Evolutionary conservation across 2,329 filamentous ascomycete species (phyloP).

Genomic region (Didymella pomorum): DNA sequence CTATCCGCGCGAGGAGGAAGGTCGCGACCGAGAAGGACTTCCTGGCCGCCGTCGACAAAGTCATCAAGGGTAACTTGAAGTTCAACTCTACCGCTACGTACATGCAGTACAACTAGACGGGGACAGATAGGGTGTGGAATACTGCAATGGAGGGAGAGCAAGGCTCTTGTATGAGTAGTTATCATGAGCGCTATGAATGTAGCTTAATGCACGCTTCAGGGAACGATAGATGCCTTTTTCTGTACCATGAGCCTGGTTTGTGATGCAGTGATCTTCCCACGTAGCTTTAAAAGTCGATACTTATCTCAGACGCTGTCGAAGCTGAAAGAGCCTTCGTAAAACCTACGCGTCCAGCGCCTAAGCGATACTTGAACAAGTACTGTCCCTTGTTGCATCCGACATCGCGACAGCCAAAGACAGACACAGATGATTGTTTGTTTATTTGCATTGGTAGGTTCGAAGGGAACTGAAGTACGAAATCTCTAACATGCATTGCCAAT

Average conservation of each 20-base stretch:
- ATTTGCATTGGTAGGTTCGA: constrained; percentile 16
- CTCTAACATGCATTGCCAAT: constrained; percentile 21
- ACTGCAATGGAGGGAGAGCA: constrained; percentile 3
- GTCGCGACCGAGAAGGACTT: constrained; percentile 99
- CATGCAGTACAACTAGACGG: constrained; percentile 94
- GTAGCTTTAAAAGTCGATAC: no score
- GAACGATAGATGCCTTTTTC: no score
- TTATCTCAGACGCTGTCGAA: no score
- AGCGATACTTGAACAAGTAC: no score
- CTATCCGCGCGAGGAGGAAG: constrained; percentile 93
- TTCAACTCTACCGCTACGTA: constrained; percentile 99
- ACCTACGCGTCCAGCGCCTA: no score
- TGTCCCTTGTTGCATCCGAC: no score
- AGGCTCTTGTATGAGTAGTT: constrained; percentile 16
- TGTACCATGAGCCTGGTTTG: no score
- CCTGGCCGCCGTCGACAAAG: constrained; percentile 96
- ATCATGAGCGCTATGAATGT: constrained; percentile 17
- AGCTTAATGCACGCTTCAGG: constrained; percentile 17
- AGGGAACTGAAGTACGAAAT: constrained; percentile 8
- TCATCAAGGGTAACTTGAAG: constrained; percentile 98
- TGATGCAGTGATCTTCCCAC: no score
- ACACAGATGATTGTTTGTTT: constrained; percentile 1
- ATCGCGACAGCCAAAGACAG: no score
- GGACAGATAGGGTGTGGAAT: background rate
- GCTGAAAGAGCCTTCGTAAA: no score